Conservation (phyloP, 169 alveolate species). For the Babesia caballi region DNA sequence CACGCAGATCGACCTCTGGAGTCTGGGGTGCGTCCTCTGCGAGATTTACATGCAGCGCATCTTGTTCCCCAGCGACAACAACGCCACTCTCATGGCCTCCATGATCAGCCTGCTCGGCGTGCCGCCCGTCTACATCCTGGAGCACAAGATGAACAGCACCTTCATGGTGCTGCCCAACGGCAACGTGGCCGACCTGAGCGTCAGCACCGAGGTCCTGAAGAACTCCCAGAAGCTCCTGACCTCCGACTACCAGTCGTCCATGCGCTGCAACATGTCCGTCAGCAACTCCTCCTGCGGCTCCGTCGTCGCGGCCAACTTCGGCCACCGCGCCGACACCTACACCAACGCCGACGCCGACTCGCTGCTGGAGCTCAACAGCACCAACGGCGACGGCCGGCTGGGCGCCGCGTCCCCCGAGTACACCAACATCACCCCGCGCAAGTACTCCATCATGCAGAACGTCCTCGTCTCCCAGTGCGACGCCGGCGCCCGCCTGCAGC, state of each 20-base stretch:
- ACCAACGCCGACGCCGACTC: constrained; percentile 27
- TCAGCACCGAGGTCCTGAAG: constrained; percentile 33
- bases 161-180: constrained; percentile 64
- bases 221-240: not conserved
- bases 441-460: constrained; percentile 19
- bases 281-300: constrained; percentile 57
- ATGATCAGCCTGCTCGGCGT: constrained; percentile 78
- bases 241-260: constrained; percentile 33
- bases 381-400: not conserved
- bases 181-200: constrained; percentile 50
- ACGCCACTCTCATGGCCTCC: constrained; percentile 78
- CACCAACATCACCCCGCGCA: constrained; percentile 18
- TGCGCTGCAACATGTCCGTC: constrained; percentile 43
- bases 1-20: constrained; percentile 97
- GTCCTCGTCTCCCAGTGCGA: not conserved
- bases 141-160: constrained; percentile 64
- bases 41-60: constrained; percentile 90
- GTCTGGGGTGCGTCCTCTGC: constrained; percentile 95
- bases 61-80: constrained; percentile 82
- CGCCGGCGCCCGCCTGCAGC: not conserved
- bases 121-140: constrained; percentile 77
- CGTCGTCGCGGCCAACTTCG: constrained; percentile 8
- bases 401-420: not conserved
- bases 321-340: not conserved
- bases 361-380: not conserved